Conservation (phyloP, 805 yeast species). For the Maudiozyma saulgeensis region DNA sequence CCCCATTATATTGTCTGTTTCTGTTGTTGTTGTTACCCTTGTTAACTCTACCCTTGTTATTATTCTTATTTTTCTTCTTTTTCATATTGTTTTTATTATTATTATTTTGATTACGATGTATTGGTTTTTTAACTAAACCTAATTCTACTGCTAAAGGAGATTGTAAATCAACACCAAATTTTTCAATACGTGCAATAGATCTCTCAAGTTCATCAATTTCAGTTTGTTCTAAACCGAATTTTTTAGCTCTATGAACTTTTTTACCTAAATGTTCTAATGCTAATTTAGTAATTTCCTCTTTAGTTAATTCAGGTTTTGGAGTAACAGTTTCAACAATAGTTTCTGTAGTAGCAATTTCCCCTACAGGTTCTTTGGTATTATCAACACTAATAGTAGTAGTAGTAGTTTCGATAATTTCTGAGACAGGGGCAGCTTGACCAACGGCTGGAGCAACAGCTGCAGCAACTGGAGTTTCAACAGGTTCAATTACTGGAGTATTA, state of each 20-base stretch:
- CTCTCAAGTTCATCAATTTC: slow-evolving; percentile 58
- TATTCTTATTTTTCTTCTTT: slow-evolving; percentile 1
- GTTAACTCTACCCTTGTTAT: slow-evolving; percentile 4
- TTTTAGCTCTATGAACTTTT: slow-evolving; percentile 62
- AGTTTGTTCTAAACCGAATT: slow-evolving; percentile 61
- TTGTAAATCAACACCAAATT: slow-evolving; percentile 70
- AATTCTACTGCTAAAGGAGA: slow-evolving; percentile 60
- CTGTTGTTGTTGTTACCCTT: slow-evolving; percentile 1
- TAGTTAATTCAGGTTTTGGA: slow-evolving; percentile 33
- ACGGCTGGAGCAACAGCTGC: slow-evolving; percentile 2
- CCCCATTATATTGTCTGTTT: background rate
- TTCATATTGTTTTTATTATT: slow-evolving; percentile 1
- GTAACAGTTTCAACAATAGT: slow-evolving; percentile 1
- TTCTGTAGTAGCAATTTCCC: slow-evolving; percentile 1
- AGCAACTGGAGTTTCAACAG: background rate
- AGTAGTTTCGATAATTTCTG: background rate
- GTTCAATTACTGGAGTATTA: background rate
- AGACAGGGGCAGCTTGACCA: background rate
- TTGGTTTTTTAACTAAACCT: slow-evolving; percentile 36
- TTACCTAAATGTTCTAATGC: slow-evolving; percentile 60
- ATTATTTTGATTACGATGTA: background rate
- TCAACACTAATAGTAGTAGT: background rate
- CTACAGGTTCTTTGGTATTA: background rate
- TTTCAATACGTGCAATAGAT: slow-evolving; percentile 41
- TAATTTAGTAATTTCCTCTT: slow-evolving; percentile 61